Conservation (phyloP, 2,329 filamentous ascomycete genomes). For the Arachnomyces sp. region DNA sequence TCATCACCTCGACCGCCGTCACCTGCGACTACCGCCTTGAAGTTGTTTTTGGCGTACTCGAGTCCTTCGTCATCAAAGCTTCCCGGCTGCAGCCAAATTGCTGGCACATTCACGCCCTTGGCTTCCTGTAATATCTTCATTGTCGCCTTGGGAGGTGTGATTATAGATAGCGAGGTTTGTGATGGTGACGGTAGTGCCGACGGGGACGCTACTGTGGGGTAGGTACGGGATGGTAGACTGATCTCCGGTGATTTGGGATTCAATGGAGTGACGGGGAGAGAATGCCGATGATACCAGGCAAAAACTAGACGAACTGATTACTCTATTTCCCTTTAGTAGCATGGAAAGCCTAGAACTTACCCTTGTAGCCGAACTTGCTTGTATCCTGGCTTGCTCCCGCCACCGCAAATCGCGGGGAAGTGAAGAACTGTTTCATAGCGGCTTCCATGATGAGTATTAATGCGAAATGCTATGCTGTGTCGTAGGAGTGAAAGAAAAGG, state of each 20-base stretch:
- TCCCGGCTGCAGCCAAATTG: conserved; percentile 87
- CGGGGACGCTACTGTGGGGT: conserved; percentile 60
- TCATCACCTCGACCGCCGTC: conserved; percentile 59
- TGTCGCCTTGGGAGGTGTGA: conserved; percentile 77
- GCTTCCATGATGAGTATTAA: conserved; percentile 49
- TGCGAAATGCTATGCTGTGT: conserved; percentile 10
- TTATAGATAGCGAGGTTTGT: conserved; percentile 71
- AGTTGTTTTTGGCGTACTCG: conserved; percentile 60
- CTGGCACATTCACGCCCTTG: conserved; percentile 60
- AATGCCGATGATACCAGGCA: conserved; percentile 75
- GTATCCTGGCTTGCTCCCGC: conserved; percentile 82
- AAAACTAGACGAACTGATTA: conserved; percentile 55
- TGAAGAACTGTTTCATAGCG: conserved; percentile 71
- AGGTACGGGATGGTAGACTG: conserved; percentile 50
- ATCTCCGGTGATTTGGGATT: conserved; percentile 67
- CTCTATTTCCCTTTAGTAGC: conserved; percentile 5
- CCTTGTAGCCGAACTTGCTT: conserved; percentile 80
- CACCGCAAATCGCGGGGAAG: conserved; percentile 72
- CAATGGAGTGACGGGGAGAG: conserved; percentile 70
- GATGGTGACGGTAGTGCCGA: conserved; percentile 57
- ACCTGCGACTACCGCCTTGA: conserved; percentile 61
- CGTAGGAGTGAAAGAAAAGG: conserved; percentile 4
- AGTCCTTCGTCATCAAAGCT: conserved; percentile 73
- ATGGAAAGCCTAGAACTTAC: conserved; percentile 39
- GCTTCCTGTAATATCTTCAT: conserved; percentile 69